These are phyloP conservation scores for Cercospora nicotianae DNA, from an alignment of 2,329 filamentous ascomycete species.

Conservation along the genomic window DNA sequence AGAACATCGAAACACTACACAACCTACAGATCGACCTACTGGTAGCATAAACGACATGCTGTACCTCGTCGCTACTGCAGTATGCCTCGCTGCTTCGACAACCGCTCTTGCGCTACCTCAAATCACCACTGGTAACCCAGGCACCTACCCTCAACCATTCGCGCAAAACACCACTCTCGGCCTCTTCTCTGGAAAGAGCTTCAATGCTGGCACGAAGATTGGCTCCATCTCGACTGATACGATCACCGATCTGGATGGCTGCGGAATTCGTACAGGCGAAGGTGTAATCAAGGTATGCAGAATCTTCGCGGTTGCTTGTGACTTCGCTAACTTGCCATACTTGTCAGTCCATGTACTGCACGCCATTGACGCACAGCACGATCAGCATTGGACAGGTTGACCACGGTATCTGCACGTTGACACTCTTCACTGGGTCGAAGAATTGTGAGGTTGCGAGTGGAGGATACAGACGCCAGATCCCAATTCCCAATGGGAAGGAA, in stretches of 20 bases:
- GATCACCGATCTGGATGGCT: constrained; percentile 4
- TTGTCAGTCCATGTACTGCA: constrained; percentile 17
- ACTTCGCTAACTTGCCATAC: background rate
- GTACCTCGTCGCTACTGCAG: background rate
- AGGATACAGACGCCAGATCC: constrained; percentile 15
- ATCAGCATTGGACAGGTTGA: constrained; percentile 25
- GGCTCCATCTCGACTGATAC: background rate
- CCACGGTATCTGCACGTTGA: constrained; percentile 28
- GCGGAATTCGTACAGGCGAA: constrained; percentile 6
- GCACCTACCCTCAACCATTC: constrained; percentile 11
- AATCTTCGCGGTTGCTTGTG: background rate
- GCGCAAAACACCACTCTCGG: constrained; percentile 17
- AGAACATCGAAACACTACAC: background rate
- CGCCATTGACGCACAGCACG: constrained; percentile 9
- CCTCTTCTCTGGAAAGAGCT: constrained; percentile 15
- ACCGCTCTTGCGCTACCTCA: constrained; percentile 13
- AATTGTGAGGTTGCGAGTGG: constrained; percentile 24
- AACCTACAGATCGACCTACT: background rate
- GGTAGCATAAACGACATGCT: background rate
- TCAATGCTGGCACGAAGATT: constrained; percentile 5
- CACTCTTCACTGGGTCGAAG: constrained; percentile 22
- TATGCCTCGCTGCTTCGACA: background rate
- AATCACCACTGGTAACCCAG: constrained; percentile 9
- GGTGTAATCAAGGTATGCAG: constrained; percentile 12
- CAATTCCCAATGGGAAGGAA: constrained; percentile 21